Base-by-base conservation (phyloP, 2,329 filamentous ascomycete genomes). In the Fusarium guadeloupense region DNA sequence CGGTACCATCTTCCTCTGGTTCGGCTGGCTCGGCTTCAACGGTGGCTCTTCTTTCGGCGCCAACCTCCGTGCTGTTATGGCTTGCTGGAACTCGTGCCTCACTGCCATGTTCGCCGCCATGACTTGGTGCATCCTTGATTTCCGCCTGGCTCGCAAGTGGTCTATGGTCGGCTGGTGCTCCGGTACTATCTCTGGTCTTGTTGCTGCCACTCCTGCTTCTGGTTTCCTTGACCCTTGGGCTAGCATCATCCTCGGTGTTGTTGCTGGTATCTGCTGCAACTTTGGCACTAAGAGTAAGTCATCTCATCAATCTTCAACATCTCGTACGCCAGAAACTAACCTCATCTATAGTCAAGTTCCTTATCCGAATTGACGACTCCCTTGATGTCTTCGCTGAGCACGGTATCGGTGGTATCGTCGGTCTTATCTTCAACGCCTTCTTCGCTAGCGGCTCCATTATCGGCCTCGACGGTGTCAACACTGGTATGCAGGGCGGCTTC, bases 1-100 rank as follows among this genome's bases (percentile, higher is more conserved):
- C 69, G 95, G 95, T 62, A 98, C 95, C 4, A 86, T 97, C 65
- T 86, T 99, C 70, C 92, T 99, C 52, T 98, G 93, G 93, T 98
- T 98, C 72, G 95, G 95, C 72, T 99, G 95, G 95, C 84, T 99
- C 64, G 95, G 93, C 50, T 99, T 99, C 87, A 99, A 99, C 83
- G 95, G 94, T 70, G 95, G 95, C 64, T 97, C 93, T 20, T 82
- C 94, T 33, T 97, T 97, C 69, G 93, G 94, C 68, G 92, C 93
- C 67, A 97, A 97, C 81, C 84, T 98, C 48, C 91, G 95, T 66
- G 95, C 95, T 50, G 89, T 90, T 66, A 96, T 97, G 88, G 94
- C 95, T 50, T 97, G 92, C 87, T 99, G 93, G 94, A 98, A 98
- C 84, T 92, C 91, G 56, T 97, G 95, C 81, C 76, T 97, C 72